phyloP scores from a whole-genome alignment of 495 filamentous ascomycete species.

The Xylaria nigripes region DNA sequence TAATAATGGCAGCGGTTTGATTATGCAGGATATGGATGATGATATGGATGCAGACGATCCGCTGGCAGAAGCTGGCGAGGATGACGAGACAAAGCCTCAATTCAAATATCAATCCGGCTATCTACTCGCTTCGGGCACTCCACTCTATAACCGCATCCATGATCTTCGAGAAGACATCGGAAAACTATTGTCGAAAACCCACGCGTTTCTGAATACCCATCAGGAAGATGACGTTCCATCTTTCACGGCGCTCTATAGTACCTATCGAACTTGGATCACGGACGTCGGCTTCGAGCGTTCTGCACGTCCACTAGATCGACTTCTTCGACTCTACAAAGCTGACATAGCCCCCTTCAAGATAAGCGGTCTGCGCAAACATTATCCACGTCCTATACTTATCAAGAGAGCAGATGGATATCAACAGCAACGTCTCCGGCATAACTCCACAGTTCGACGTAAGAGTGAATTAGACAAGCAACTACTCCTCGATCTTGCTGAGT shows the following conservation, averaged over 20 bases:
- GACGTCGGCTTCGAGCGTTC: conserved; percentile 95
- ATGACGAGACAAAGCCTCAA: conserved; percentile 70
- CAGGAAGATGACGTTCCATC: conserved; percentile 94
- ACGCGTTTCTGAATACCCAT: conserved; percentile 70
- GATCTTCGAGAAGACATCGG: conserved; percentile 70
- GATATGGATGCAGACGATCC: conserved; percentile 50
- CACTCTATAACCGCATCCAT: conserved; percentile 68
- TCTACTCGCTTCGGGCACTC: conserved; percentile 51
- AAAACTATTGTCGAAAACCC: conserved; percentile 70
- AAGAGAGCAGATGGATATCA: conserved; percentile 92
- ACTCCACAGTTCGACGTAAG: conserved; percentile 75
- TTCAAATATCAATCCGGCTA: conserved; percentile 86
- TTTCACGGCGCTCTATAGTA: conserved; percentile 85
- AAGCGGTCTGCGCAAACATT: conserved; percentile 83
- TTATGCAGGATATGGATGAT: conserved; percentile 45
- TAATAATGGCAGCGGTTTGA: conserved; percentile 31
- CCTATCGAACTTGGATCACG: conserved; percentile 93
- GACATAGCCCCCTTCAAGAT: conserved; percentile 92
- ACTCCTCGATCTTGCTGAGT: conserved; percentile 81
- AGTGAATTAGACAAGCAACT: conserved; percentile 77
- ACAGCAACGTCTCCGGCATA: conserved; percentile 84
- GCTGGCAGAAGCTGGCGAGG: conserved; percentile 62
- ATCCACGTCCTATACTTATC: conserved; percentile 80
- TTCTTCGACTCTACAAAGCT: conserved; percentile 68
- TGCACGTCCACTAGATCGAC: conserved; percentile 83